Conservation (phyloP, 352 stramenopile species). For the Detonula confervacea region DNA sequence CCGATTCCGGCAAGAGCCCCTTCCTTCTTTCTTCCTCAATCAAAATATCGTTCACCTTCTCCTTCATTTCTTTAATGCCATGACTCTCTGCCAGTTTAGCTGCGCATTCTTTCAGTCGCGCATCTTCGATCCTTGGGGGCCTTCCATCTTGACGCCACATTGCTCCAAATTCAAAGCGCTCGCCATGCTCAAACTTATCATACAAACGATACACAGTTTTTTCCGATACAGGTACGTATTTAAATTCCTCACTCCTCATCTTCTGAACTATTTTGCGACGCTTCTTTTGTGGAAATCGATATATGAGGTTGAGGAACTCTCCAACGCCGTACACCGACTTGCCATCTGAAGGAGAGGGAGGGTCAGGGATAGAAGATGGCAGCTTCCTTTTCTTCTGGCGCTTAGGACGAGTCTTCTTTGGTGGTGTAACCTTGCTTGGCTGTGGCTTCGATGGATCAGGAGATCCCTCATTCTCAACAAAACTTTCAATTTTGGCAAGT, state of each 20-base stretch:
- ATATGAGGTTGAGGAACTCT: neutral
- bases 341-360: neutral
- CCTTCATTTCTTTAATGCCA: neutral
- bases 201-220: too few species aligned
- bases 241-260: neutral
- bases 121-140: neutral
- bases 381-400: neutral
- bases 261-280: neutral
- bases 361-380: neutral
- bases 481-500: neutral
- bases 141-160: neutral
- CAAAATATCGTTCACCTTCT: neutral
- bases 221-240: neutral
- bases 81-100: neutral
- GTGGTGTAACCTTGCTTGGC: neutral
- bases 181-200: neutral
- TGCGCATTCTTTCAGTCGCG: neutral
- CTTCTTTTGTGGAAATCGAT: neutral
- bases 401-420: neutral
- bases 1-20: neutral
- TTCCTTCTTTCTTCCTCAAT: neutral
- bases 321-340: neutral
- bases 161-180: neutral
- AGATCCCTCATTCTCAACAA: neutral
- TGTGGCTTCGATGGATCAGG: neutral